A percentile compares a stretch with the other conserved stretches of the same genome.
phyloP scores from a whole-genome alignment of 1,284 basidiomycete genomes.

The Salmacisia buchloeana region DNA sequence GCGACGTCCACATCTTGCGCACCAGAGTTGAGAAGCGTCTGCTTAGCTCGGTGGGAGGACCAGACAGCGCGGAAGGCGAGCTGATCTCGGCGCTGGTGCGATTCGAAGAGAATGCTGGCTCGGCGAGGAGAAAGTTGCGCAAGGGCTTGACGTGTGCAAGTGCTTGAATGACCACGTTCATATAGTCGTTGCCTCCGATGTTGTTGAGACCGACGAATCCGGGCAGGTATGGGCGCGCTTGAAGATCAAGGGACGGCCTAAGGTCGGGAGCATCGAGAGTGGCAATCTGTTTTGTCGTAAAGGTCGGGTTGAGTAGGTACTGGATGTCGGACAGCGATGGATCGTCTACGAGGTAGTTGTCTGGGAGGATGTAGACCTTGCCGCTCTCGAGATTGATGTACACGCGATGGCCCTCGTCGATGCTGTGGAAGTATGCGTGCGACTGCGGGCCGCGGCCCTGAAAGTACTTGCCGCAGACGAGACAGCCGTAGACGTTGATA shows the following conservation, averaged over 20 bases:
- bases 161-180: constrained; percentile 93
- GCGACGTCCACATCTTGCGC: constrained; percentile 83
- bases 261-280: constrained; percentile 59
- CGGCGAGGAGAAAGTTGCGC: constrained; percentile 62
- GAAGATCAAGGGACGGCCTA: constrained; percentile 58
- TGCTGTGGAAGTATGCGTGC: constrained; percentile 92
- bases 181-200: constrained; percentile 91
- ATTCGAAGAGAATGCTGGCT: background rate
- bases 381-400: constrained; percentile 91
- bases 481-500: constrained; percentile 95
- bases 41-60: constrained; percentile 64
- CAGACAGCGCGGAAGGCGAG: background rate
- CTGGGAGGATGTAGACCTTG: constrained; percentile 96
- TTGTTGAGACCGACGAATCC: constrained; percentile 97
- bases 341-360: constrained; percentile 90
- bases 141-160: constrained; percentile 84
- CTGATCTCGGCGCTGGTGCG: background rate
- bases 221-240: constrained; percentile 74
- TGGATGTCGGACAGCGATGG: constrained; percentile 91
- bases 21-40: constrained; percentile 70
- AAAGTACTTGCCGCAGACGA: constrained; percentile 98
- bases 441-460: constrained; percentile 89
- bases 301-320: constrained; percentile 79
- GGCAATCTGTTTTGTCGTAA: constrained; percentile 56
- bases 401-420: constrained; percentile 95